Evolutionary conservation across 768 basidiomycete species (phyloP).

Genomic region (Guyanaporus albipodus): DNA sequence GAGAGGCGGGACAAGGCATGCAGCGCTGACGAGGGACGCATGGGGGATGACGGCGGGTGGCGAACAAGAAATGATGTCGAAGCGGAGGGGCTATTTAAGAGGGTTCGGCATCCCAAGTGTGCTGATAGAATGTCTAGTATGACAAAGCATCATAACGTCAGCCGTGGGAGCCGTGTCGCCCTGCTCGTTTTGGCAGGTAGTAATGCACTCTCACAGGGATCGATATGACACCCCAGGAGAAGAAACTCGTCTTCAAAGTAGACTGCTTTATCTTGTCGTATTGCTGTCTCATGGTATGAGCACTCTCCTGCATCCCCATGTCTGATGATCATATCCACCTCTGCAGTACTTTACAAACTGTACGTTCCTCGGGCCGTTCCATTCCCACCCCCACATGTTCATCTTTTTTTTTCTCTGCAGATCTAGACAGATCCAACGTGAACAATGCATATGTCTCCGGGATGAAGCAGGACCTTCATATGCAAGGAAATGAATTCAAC

Average conservation of each 20-base stretch:
- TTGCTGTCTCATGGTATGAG: constrained; percentile 60
- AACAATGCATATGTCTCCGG: constrained; percentile 77
- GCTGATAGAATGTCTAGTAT: no score
- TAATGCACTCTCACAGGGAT: no score
- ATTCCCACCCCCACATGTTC: not conserved
- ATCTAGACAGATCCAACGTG: constrained; percentile 65
- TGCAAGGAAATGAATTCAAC: constrained; percentile 64
- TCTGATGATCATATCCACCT: not conserved
- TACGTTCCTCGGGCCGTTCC: constrained; percentile 28
- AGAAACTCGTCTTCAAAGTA: constrained; percentile 51
- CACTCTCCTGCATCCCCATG: not conserved
- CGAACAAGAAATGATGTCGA: no score
- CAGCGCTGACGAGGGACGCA: constrained; percentile 8
- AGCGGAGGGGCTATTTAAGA: no score
- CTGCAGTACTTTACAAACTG: constrained; percentile 66
- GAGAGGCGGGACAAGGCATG: not conserved
- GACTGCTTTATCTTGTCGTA: constrained; percentile 70
- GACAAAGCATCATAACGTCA: constrained; percentile 13
- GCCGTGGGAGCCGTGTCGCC: no score
- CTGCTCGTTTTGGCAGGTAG: no score
- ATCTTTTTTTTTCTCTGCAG: constrained; percentile 32
- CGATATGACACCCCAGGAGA: no score
- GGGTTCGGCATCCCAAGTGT: no score
- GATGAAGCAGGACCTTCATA: constrained; percentile 67
- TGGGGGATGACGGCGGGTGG: not conserved